Evolutionary conservation across 371 early-diverging fungal genomes (phyloP).

Genomic region (Entomophthora muscae): DNA sequence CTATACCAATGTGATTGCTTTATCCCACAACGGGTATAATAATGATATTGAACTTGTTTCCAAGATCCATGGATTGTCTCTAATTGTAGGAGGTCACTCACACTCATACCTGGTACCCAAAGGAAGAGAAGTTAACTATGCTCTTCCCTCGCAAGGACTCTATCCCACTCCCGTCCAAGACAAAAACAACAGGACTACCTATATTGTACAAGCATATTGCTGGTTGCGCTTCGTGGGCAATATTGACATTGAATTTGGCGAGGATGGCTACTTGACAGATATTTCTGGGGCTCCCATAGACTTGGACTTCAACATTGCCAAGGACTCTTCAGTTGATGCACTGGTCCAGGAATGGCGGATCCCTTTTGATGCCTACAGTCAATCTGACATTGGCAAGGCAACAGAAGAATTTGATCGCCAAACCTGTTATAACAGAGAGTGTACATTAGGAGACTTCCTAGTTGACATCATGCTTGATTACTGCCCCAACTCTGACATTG

Average conservation of each 20-base stretch:
- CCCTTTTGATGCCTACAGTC: slow-evolving; percentile 24
- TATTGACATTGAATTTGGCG: slow-evolving; percentile 36
- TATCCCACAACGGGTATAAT: slow-evolving; percentile 52
- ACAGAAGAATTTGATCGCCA: slow-evolving; percentile 16
- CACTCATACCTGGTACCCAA: slow-evolving; percentile 29
- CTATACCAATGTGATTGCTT: slow-evolving; percentile 34
- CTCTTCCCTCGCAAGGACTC: slow-evolving; percentile 20
- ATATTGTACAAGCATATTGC: slow-evolving; percentile 33
- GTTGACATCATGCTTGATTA: slow-evolving; percentile 27
- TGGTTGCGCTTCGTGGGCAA: slow-evolving; percentile 50
- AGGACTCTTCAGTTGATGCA: slow-evolving; percentile 17
- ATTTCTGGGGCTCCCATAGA: slow-evolving; percentile 35
- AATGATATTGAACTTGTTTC: slow-evolving; percentile 36
- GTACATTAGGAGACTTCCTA: slow-evolving; percentile 30
- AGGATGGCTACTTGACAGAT: slow-evolving; percentile 21
- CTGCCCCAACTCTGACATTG: slow-evolving; percentile 15
- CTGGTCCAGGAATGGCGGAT: slow-evolving; percentile 24
- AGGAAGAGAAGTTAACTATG: neutral
- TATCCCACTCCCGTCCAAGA: slow-evolving; percentile 39
- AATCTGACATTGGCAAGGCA: slow-evolving; percentile 21
- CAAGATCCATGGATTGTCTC: slow-evolving; percentile 23
- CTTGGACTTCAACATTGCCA: slow-evolving; percentile 22
- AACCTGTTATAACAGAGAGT: slow-evolving; percentile 23
- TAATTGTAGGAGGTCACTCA: too few relatives aligned
- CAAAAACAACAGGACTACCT: slow-evolving; percentile 31